phyloP scores from a whole-genome alignment of 495 filamentous ascomycete genomes.

The Durotheca rogersii region DNA sequence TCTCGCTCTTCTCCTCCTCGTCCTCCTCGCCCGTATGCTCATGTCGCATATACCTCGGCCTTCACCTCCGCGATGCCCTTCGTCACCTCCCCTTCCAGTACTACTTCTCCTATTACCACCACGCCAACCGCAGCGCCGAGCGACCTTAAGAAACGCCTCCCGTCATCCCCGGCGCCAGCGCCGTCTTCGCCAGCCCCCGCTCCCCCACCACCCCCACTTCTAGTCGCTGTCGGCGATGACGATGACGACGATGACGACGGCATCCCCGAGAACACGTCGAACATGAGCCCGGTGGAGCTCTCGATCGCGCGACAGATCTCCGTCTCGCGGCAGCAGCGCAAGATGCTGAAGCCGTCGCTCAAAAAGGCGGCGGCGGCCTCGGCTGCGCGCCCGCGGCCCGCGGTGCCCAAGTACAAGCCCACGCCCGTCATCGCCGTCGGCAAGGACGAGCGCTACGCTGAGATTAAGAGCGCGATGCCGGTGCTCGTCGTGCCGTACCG shows the following conservation, averaged over 20 bases:
- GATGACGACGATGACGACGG: conserved; percentile 42
- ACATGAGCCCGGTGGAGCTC: conserved; percentile 50
- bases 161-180: conserved; percentile 35
- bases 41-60: no score
- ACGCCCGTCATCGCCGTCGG: conserved; percentile 28
- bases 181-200: no score
- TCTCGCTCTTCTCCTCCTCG: no score
- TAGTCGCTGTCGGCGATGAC: no score
- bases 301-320: conserved; percentile 62
- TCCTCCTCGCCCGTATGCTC: no score
- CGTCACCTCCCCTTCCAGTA: no score
- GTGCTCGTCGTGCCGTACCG: conserved; percentile 39
- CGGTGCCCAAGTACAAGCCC: conserved; percentile 10
- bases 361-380: conserved; percentile 29
- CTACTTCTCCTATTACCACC: conserved; percentile 31
- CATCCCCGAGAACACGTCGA: conserved; percentile 31
- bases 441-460: conserved; percentile 34
- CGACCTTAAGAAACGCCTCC: conserved; percentile 36
- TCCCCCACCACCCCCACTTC: no score
- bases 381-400: conserved; percentile 4
- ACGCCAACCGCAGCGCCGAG: conserved; percentile 19
- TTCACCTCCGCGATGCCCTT: no score
- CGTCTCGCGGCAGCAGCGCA: conserved; percentile 56
- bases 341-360: conserved; percentile 43
- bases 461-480: conserved; percentile 42